These are phyloP conservation scores for Penicillium argentinense DNA, from an alignment of 495 filamentous ascomycete genomes.

Conservation along the genomic window DNA sequence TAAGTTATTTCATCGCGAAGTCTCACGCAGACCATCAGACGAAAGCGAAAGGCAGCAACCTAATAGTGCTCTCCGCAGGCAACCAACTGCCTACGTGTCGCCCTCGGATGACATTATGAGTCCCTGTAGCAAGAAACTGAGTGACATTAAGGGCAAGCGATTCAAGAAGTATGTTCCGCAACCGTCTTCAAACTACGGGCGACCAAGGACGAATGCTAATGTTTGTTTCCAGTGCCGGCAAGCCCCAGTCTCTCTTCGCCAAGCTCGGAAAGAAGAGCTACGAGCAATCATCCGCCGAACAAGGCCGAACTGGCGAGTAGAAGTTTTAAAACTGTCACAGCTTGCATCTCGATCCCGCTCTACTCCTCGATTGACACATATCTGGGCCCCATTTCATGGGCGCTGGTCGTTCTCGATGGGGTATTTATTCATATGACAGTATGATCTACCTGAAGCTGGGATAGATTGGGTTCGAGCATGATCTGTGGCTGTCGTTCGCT, in stretches of 20 bases:
- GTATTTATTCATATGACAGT: background rate
- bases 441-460: background rate
- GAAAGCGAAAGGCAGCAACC: too few relatives aligned
- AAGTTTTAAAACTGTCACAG: too few relatives aligned
- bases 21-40: background rate
- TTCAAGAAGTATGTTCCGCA: conserved; percentile 52
- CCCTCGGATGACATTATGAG: conserved; percentile 92
- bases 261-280: conserved; percentile 54
- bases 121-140: conserved; percentile 89
- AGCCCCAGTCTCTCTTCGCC: conserved; percentile 49
- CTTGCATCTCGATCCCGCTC: too few relatives aligned
- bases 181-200: background rate
- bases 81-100: conserved; percentile 73
- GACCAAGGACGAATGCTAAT: background rate
- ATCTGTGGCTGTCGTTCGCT: background rate
- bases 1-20: conserved; percentile 36
- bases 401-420: background rate
- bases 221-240: conserved; percentile 37
- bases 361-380: background rate
- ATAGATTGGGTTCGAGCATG: background rate
- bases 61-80: conserved; percentile 18
- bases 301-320: conserved; percentile 19
- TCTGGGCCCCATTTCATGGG: background rate
- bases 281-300: conserved; percentile 38
- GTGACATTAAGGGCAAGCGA: conserved; percentile 78